phyloP scores from a whole-genome alignment of 108 stramenopile genomes.

The Poteriospumella lacustris region DNA sequence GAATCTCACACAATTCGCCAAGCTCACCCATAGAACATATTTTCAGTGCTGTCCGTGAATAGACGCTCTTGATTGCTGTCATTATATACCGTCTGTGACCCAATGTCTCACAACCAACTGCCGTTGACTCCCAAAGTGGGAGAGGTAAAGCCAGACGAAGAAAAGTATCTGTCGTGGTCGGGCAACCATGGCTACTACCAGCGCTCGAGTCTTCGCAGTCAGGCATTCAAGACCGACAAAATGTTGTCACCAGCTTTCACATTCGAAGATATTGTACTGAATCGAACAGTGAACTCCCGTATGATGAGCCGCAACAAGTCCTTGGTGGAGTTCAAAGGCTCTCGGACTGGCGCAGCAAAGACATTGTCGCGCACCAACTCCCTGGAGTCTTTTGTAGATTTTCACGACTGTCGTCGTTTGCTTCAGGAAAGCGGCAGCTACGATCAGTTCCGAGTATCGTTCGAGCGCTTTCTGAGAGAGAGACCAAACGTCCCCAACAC shows the following conservation, averaged over 20 bases:
- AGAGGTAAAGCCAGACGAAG: neutral
- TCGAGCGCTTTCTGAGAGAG: no score
- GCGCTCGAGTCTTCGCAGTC: neutral
- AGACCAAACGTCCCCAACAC: no score
- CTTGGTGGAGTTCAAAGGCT: neutral
- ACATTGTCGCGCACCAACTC: neutral
- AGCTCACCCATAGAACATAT: no score
- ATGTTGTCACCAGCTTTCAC: neutral
- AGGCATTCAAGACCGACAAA: slow-evolving; percentile 8
- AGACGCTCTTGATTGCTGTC: no score
- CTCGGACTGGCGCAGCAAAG: neutral
- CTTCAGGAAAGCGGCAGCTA: no score
- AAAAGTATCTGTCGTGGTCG: neutral
- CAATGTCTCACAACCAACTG: no score
- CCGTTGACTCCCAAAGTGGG: neutral
- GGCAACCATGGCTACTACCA: neutral
- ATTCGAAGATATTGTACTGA: neutral
- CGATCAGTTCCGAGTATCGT: no score
- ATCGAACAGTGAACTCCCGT: neutral
- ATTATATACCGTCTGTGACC: no score
- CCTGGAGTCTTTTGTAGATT: neutral
- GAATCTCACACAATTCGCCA: no score
- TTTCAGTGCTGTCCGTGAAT: no score
- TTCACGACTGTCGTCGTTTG: neutral
- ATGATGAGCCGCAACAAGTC: neutral